Percentiles rank a stretch among this genome's conserved stretches.
Evolutionary conservation across 129 eudicot species (phyloP).

Genomic region (Saussurea involucrata): DNA sequence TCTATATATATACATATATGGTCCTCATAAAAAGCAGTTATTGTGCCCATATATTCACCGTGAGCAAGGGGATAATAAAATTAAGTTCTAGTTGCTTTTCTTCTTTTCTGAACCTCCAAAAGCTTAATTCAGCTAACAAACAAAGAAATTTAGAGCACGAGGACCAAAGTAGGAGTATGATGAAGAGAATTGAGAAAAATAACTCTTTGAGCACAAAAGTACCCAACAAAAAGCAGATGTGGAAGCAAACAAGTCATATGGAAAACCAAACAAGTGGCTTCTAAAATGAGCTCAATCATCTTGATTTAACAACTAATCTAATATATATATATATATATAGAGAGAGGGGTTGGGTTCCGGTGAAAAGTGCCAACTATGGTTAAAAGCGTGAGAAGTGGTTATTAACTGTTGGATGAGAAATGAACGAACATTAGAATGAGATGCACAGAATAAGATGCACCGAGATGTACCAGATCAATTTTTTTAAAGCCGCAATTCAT

Average conservation of each 20-base stretch:
- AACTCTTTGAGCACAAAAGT: not conserved
- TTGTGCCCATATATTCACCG: not conserved
- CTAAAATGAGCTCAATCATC: not conserved
- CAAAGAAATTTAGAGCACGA: not conserved
- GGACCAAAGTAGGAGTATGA: not conserved
- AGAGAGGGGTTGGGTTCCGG: too few species aligned
- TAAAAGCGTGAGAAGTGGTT: too few species aligned
- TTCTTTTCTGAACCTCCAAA: not conserved
- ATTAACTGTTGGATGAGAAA: too few species aligned
- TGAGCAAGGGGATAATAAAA: not conserved
- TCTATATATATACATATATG: not conserved
- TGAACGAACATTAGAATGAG: too few species aligned
- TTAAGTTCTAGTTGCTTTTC: not conserved
- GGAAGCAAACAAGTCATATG: constrained; percentile 7
- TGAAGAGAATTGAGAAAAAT: not conserved
- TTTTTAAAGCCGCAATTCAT: too few species aligned
- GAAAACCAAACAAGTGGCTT: constrained; percentile 3
- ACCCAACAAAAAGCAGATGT: not conserved
- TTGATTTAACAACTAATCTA: not conserved
- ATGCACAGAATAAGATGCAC: too few species aligned
- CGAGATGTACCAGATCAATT: too few species aligned
- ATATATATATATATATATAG: too few species aligned
- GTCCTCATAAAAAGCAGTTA: not conserved
- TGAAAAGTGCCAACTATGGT: too few species aligned
- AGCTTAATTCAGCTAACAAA: not conserved